Percentiles rank a stretch among this genome's conserved stretches.
Evolutionary conservation across 2,329 filamentous ascomycete genomes (phyloP).

Genomic region (Scorias spongiosa): DNA sequence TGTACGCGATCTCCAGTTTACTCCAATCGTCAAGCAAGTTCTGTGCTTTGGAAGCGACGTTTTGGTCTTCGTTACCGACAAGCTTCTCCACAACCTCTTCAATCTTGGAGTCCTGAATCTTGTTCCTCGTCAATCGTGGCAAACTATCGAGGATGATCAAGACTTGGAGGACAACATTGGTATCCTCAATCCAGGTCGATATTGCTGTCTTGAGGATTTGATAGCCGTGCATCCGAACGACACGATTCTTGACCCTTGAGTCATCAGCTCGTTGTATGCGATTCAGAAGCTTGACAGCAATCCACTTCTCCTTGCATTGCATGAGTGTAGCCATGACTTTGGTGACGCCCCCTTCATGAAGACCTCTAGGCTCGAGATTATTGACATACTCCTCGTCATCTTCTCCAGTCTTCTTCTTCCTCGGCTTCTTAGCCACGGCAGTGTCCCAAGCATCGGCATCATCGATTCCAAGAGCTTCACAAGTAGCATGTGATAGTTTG

Average conservation of each 20-base stretch:
- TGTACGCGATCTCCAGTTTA: constrained; percentile 77
- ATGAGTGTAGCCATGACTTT: constrained; percentile 94
- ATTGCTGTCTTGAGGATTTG: constrained; percentile 82
- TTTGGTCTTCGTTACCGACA: constrained; percentile 45
- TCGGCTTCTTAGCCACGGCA: constrained; percentile 71
- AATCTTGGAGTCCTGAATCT: constrained; percentile 92
- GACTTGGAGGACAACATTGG: constrained; percentile 78
- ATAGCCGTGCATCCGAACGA: constrained; percentile 95
- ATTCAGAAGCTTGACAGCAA: constrained; percentile 81
- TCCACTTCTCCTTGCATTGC: constrained; percentile 99
- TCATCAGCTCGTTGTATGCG: constrained; percentile 80
- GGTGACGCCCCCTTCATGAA: constrained; percentile 70
- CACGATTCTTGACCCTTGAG: constrained; percentile 70
- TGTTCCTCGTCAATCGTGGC: constrained; percentile 85
- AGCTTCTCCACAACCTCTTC: constrained; percentile 64
- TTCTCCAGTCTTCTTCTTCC: constrained; percentile 81
- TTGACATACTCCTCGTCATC: constrained; percentile 94
- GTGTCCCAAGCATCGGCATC: constrained; percentile 87
- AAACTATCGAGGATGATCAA: constrained; percentile 79
- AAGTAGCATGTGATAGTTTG: constrained; percentile 74
- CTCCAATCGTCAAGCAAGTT: constrained; percentile 72
- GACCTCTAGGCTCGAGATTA: constrained; percentile 61
- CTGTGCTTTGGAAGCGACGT: constrained; percentile 56
- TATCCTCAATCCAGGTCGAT: constrained; percentile 72
- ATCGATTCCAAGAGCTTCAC: constrained; percentile 91